Conservation (phyloP, 1,139 yeast genomes). For the Pichia sorboxylosa region DNA sequence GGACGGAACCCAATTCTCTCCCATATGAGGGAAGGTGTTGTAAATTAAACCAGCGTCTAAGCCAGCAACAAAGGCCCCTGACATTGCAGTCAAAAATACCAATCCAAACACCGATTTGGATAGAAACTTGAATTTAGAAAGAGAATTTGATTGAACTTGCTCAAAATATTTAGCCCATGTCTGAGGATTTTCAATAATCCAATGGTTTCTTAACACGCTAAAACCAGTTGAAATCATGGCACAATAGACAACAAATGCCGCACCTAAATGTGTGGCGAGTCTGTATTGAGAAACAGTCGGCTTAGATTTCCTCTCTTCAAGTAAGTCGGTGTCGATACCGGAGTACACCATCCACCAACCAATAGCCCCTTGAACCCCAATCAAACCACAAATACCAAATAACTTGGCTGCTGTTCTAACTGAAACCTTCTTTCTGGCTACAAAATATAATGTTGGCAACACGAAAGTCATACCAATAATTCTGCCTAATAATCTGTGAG, state of each 20-base stretch:
- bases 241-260: constrained; percentile 79
- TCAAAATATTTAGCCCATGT: constrained; percentile 40
- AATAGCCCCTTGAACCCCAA: constrained; percentile 89
- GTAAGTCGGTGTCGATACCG: constrained; percentile 75
- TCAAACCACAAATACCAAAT: constrained; percentile 57
- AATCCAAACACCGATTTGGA: constrained; percentile 50
- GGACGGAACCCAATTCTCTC: constrained; percentile 66
- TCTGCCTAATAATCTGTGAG: constrained; percentile 86
- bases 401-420: constrained; percentile 57
- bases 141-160: constrained; percentile 45
- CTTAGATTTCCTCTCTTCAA: constrained; percentile 69
- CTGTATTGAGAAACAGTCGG: constrained; percentile 97
- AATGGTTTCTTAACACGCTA: constrained; percentile 67
- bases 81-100: constrained; percentile 82
- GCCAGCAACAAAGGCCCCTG: constrained; percentile 98
- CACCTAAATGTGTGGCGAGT: constrained; percentile 86
- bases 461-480: constrained; percentile 76
- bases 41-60: constrained; percentile 94
- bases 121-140: constrained; percentile 44
- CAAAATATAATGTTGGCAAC: constrained; percentile 76
- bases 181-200: constrained; percentile 51
- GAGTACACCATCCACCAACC: constrained; percentile 99
- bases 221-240: constrained; percentile 88
- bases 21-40: constrained; percentile 96
- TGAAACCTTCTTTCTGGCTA: constrained; percentile 55